phyloP scores from a whole-genome alignment of 257 asterid species.

The Catharanthus roseus region DNA sequence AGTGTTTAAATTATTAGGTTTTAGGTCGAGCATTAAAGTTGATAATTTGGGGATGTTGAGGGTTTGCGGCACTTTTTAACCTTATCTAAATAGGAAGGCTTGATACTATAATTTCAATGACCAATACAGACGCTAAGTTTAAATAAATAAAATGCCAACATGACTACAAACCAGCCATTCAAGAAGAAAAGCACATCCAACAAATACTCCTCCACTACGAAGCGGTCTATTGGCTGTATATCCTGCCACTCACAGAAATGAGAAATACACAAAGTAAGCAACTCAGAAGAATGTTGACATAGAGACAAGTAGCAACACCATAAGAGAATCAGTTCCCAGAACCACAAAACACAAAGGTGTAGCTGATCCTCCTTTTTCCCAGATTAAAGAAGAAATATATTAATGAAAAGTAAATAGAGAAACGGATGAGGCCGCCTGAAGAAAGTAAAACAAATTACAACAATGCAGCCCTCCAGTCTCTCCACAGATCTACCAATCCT shows the following conservation, averaged over 20 bases:
- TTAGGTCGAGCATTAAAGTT: no score
- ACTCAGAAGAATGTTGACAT: conserved; percentile 10
- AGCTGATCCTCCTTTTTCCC: not conserved
- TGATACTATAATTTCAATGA: not conserved
- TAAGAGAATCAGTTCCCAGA: not conserved
- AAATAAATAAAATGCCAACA: conserved; percentile 16
- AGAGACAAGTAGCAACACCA: not conserved
- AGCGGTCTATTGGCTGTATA: conserved; percentile 83
- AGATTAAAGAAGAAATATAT: not conserved
- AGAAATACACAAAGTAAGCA: conserved; percentile 16
- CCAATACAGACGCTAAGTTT: not conserved
- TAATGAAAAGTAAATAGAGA: not conserved
- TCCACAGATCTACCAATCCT: not conserved
- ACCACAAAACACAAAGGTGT: not conserved
- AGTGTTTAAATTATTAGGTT: no score
- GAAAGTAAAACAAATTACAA: not conserved
- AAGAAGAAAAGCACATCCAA: conserved; percentile 85
- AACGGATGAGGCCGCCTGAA: not conserved
- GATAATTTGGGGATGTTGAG: no score
- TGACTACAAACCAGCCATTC: conserved; percentile 90
- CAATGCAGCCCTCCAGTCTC: not conserved
- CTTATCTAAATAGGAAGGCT: no score
- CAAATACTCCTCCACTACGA: conserved; percentile 90
- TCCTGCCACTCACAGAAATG: conserved; percentile 46
- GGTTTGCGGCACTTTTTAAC: no score